Percentiles rank a stretch among this genome's conserved stretches.
Evolutionary conservation across 1,284 basidiomycete genomes (phyloP).

Genomic region (Leccinum pachyderme): DNA sequence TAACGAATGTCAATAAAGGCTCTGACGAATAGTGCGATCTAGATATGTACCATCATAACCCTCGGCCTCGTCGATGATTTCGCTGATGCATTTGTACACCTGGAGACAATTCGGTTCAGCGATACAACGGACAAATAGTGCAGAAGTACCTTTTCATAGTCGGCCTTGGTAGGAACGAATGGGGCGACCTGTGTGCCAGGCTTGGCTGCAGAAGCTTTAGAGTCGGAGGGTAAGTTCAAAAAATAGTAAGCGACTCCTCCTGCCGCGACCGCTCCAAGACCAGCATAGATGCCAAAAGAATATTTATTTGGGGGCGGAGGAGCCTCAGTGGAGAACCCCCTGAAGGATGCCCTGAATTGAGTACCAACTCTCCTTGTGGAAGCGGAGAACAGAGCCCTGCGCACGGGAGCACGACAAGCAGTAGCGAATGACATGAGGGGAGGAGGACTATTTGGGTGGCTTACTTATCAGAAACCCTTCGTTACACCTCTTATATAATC

Average conservation of each 20-base stretch:
- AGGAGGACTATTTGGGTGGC: slow-evolving; percentile 5
- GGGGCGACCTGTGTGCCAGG: slow-evolving; percentile 61
- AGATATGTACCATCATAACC: slow-evolving; percentile 74
- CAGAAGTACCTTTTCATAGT: slow-evolving; percentile 76
- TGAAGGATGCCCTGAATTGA: slow-evolving; percentile 37
- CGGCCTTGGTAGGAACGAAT: slow-evolving; percentile 69
- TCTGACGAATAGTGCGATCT: not conserved
- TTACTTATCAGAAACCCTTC: slow-evolving; percentile 11
- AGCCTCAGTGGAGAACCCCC: slow-evolving; percentile 57
- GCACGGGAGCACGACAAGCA: slow-evolving; percentile 46
- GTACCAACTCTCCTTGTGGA: slow-evolving; percentile 30
- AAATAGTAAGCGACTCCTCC: slow-evolving; percentile 57
- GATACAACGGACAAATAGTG: not conserved
- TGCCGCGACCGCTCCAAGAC: slow-evolving; percentile 49
- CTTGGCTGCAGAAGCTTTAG: slow-evolving; percentile 52
- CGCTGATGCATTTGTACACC: slow-evolving; percentile 88
- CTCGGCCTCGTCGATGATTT: slow-evolving; percentile 68
- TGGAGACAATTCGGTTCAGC: slow-evolving; percentile 27
- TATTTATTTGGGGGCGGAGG: slow-evolving; percentile 42
- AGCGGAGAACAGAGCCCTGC: slow-evolving; percentile 41
- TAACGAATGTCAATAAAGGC: slow-evolving; percentile 4
- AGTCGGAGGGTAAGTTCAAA: slow-evolving; percentile 45
- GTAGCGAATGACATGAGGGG: slow-evolving; percentile 46
- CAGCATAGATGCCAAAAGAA: slow-evolving; percentile 54
- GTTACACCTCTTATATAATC: slow-evolving; percentile 23